phyloP scores from a whole-genome alignment of 176 grass and related monocot genomes.

The Saccharum officinarum region DNA sequence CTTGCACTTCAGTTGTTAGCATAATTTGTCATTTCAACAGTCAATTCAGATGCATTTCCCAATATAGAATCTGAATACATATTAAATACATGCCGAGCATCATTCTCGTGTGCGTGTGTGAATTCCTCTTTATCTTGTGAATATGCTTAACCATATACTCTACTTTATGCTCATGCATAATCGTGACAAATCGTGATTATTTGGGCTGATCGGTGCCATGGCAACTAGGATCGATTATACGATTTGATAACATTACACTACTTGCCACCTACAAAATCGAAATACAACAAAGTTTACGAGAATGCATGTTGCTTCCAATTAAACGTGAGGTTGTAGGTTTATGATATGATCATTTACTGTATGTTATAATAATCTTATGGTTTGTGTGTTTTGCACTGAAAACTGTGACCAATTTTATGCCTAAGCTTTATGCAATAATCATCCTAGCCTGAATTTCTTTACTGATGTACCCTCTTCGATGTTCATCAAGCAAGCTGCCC shows the following conservation, averaged over 20 bases:
- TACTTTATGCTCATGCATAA: not conserved
- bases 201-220: no score
- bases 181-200: no score
- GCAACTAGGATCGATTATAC: no score
- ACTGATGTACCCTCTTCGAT: not conserved
- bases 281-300: not conserved
- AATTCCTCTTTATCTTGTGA: not conserved
- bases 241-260: not conserved
- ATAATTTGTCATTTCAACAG: not conserved
- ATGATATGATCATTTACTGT: not conserved
- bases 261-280: not conserved
- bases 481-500: not conserved
- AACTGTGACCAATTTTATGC: not conserved
- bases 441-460: not conserved
- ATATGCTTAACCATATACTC: not conserved
- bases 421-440: not conserved
- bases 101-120: not conserved
- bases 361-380: not conserved
- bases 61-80: slow-evolving; percentile 1
- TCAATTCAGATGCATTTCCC: not conserved
- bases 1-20: not conserved
- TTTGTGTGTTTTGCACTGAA: not conserved
- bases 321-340: not conserved
- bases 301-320: slow-evolving; percentile 3
- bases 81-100: not conserved